Evolutionary conservation across 768 basidiomycete genomes (phyloP).

Genomic region (Nidularia pulvinata): DNA sequence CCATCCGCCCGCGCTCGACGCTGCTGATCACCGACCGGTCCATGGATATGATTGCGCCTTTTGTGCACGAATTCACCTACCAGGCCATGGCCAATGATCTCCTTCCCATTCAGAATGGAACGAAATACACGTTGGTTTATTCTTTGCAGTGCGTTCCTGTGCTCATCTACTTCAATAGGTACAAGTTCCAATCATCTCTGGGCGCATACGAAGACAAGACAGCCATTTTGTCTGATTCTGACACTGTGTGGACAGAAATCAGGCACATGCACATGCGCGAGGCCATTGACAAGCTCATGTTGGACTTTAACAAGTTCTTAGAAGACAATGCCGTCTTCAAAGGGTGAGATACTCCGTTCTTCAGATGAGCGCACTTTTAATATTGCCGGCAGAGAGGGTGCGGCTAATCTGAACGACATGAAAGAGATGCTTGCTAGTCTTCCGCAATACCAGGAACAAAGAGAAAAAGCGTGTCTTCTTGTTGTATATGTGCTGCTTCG

Average conservation of each 20-base stretch:
- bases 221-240: conserved; percentile 82
- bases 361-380: too few relatives aligned
- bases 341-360: too few relatives aligned
- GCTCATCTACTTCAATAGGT: too few relatives aligned
- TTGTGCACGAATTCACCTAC: conserved; percentile 98
- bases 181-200: conserved; percentile 89
- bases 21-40: conserved; percentile 95
- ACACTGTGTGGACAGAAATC: conserved; percentile 89
- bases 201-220: conserved; percentile 90
- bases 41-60: conserved; percentile 90
- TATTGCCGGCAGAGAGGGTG: conserved; percentile 75
- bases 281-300: conserved; percentile 96
- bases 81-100: conserved; percentile 99
- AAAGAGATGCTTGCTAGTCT: conserved; percentile 98
- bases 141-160: too few relatives aligned
- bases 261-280: conserved; percentile 99
- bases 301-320: conserved; percentile 93
- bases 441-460: conserved; percentile 93
- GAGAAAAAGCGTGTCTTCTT: conserved; percentile 72
- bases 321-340: conserved; percentile 95
- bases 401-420: conserved; percentile 94
- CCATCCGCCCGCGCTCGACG: conserved; percentile 70
- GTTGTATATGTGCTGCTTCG: not conserved
- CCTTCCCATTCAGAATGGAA: conserved; percentile 84
- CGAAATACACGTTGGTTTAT: conserved; percentile 80